phyloP scores from a whole-genome alignment of 129 eudicot species.

The Tanacetum coccineum region DNA sequence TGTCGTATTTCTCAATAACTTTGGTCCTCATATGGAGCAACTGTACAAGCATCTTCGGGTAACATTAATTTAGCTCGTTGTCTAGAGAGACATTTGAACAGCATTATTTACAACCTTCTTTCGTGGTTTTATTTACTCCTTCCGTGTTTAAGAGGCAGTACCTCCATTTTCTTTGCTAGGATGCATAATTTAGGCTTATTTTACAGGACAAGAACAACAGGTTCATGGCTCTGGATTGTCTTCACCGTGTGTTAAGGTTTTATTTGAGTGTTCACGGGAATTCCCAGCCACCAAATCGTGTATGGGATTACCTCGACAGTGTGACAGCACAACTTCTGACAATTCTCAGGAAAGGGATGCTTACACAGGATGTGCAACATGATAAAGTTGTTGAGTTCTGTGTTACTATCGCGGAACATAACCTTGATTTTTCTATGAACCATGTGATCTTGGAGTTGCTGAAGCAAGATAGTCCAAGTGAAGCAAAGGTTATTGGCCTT shows the following conservation, averaged over 20 bases:
- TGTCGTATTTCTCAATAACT: conserved; percentile 65
- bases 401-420: conserved; percentile 95
- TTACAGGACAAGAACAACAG: conserved; percentile 97
- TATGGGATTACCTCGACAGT: conserved; percentile 97
- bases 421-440: conserved; percentile 96
- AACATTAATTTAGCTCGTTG: conserved; percentile 25
- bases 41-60: conserved; percentile 91
- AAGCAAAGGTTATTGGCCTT: conserved; percentile 97
- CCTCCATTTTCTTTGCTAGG: background rate
- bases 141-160: background rate
- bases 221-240: conserved; percentile 97
- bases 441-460: conserved; percentile 87
- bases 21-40: conserved; percentile 94
- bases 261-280: conserved; percentile 87
- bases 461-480: conserved; percentile 97
- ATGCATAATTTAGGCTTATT: conserved; percentile 17
- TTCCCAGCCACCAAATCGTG: conserved; percentile 86
- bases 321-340: conserved; percentile 93
- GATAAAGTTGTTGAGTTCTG: conserved; percentile 97
- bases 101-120: conserved; percentile 4
- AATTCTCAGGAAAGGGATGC: conserved; percentile 87
- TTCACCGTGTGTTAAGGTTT: conserved; percentile 91
- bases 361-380: conserved; percentile 97
- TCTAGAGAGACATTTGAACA: background rate
- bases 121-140: background rate